Base-by-base conservation (phyloP, 2,329 filamentous ascomycete genomes). In the Byssothecium circinans region DNA sequence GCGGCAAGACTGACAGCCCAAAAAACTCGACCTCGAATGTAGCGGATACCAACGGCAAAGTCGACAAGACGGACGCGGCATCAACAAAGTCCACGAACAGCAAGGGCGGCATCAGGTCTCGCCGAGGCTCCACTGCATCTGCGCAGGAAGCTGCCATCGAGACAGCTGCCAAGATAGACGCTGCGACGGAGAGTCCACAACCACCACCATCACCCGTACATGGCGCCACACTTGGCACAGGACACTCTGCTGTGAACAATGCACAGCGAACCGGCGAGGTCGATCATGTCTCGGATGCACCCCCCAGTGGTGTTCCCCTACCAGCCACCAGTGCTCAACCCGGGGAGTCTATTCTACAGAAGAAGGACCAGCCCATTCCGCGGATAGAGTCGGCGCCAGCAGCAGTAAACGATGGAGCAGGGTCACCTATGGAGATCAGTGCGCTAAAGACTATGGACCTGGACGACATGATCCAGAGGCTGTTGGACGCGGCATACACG, bases 391-490 rank as follows among this genome's bases (percentile, higher is more conserved):
- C 80, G 46, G 72, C 76, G 7, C 70, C 73, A 22, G 56, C 63
- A 29, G 68, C 70, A 34, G 76, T n/a, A n/a, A n/a, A 78, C 18
- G 82, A 85, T 38, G 70, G 70, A n/a, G 69, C 74, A 25, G 67
- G 64, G 1, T 81, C 81, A 3, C 78, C 80, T 11, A 88, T 96
- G 73, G 88, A 89, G 53, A 95, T 97, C 80, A 85, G 88, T 45
- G 89, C 95, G 18, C 83, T 97, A 64, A 96, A 96, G 71, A 84
- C 91, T 29, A 89, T 94, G 59, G 94, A 99, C 68, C 78, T 99
- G 23, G 94, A 99, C 67, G 94, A 99, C 67, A 96, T 95, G 79
- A 99, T 99, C 68, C 91, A 91, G 63, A 85, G 94, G 35, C 81
- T 99, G 35, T 78, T 99, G 44, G 94, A 99, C 71, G 92, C 94